Evolutionary conservation across 257 asterid species (phyloP).

Genomic region (Solanum chmielewskii): DNA sequence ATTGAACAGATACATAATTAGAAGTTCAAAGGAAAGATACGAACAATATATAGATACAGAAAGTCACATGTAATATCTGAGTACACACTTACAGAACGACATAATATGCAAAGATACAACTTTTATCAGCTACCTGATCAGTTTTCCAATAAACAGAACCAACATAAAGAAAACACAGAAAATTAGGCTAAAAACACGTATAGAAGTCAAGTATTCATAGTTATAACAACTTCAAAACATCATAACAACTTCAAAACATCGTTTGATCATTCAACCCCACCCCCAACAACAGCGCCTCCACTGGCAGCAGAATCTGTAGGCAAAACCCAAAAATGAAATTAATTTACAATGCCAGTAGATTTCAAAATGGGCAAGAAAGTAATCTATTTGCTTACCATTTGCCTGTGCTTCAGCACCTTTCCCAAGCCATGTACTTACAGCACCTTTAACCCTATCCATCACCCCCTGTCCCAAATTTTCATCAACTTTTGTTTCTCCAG

Average conservation of each 20-base stretch:
- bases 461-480: constrained; percentile 34
- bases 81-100: not conserved
- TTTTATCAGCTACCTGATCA: not conserved
- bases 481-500: not conserved
- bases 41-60: not conserved
- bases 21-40: not conserved
- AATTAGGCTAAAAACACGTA: not conserved
- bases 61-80: not conserved
- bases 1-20: no score
- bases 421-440: constrained; percentile 48
- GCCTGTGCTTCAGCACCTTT: constrained; percentile 26
- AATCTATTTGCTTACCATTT: not conserved
- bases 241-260: no score
- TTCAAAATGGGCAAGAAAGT: not conserved
- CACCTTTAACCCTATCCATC: constrained; percentile 40
- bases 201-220: no score
- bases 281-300: not conserved
- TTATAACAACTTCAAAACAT: no score
- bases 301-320: not conserved
- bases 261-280: not conserved
- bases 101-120: not conserved
- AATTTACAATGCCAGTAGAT: not conserved
- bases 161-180: not conserved
- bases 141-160: not conserved
- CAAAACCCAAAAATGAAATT: not conserved